These are phyloP conservation scores for Fusarium fracticaudum DNA, from an alignment of 2,329 filamentous ascomycete species.

Conservation along the genomic window DNA sequence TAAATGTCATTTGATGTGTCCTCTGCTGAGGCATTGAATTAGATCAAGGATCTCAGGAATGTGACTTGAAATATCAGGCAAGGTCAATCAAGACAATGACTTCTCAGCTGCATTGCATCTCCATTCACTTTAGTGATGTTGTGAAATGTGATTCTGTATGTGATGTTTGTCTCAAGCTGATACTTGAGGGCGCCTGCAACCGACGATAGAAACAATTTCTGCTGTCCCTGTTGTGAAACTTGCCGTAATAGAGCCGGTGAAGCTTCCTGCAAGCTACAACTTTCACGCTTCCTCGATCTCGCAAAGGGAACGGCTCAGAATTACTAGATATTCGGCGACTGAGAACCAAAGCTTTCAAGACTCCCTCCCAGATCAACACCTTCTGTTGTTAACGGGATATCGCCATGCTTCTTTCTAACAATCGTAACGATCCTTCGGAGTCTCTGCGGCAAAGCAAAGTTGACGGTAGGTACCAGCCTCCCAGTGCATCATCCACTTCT, in stretches of 20 bases:
- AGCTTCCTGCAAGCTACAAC: background rate
- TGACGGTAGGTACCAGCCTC: background rate
- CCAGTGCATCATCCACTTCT: no score
- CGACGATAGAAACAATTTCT: background rate
- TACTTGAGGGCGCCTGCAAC: background rate
- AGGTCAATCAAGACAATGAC: background rate
- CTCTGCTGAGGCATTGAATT: fast-evolving
- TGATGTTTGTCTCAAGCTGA: background rate
- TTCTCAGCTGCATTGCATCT: background rate
- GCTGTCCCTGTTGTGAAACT: background rate
- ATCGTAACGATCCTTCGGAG: background rate
- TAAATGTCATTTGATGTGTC: background rate
- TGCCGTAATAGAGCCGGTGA: background rate
- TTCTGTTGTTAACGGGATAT: background rate
- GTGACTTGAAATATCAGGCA: background rate
- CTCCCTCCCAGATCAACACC: background rate
- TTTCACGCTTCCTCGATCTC: background rate
- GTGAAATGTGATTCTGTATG: background rate
- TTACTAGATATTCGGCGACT: background rate
- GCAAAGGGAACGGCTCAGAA: no score
- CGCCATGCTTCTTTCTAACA: background rate
- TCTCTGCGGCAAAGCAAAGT: background rate
- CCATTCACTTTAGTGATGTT: background rate
- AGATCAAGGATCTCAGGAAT: background rate
- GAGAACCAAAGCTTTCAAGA: background rate